Conservation (phyloP, 2,329 filamentous ascomycete genomes). For the Penicillium olsonii region DNA sequence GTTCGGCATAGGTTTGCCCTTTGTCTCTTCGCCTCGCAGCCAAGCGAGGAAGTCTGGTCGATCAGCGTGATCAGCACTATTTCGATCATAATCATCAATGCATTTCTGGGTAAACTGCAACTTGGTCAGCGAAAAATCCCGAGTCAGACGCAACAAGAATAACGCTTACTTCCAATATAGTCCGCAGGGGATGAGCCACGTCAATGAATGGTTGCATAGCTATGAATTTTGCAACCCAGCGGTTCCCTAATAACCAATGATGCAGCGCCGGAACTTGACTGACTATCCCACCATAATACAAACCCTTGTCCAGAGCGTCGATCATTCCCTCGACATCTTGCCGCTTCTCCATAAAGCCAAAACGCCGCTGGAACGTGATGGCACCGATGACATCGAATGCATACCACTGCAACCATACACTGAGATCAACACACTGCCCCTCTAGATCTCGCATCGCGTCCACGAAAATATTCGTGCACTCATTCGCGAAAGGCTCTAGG, state of each 20-base stretch:
- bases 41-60: conserved; percentile 13
- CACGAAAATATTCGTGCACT: conserved; percentile 71
- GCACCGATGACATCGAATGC: conserved; percentile 84
- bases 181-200: background rate
- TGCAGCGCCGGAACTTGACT: conserved; percentile 76
- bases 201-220: background rate
- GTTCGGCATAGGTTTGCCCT: conserved; percentile 14
- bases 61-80: background rate
- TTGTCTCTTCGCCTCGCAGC: conserved; percentile 9
- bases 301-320: conserved; percentile 51
- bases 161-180: background rate
- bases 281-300: conserved; percentile 33
- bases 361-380: conserved; percentile 73
- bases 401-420: conserved; percentile 72
- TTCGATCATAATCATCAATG: conserved; percentile 1
- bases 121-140: background rate
- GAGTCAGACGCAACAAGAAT: background rate
- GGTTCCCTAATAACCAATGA: conserved; percentile 71
- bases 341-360: conserved; percentile 75
- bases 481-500: conserved; percentile 79
- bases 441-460: conserved; percentile 57
- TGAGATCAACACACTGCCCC: conserved; percentile 18
- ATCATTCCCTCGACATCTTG: conserved; percentile 76
- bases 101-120: background rate
- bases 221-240: background rate